phyloP scores from a whole-genome alignment of 1,139 yeast species.

The Blastobotrys buckinghamii region DNA sequence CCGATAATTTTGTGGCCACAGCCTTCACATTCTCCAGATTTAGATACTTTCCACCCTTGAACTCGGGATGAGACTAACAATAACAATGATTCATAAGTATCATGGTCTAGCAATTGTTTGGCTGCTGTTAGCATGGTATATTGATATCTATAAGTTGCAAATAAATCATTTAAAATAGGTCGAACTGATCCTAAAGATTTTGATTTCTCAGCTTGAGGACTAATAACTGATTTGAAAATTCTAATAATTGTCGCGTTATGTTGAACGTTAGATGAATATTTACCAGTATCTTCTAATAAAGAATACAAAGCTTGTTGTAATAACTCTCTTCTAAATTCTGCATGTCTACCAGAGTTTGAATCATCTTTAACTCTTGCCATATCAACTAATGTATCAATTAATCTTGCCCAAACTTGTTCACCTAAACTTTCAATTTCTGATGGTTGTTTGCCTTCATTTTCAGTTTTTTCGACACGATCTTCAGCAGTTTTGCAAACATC shows the following conservation, averaged over 20 bases:
- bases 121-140: conserved; percentile 51
- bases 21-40: conserved; percentile 53
- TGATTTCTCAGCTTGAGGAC: conserved; percentile 20
- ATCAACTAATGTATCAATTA: conserved; percentile 28
- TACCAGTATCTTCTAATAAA: conserved; percentile 22
- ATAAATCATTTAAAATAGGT: conserved; percentile 54
- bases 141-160: conserved; percentile 61
- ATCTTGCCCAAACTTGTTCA: conserved; percentile 28
- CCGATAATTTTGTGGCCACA: conserved; percentile 71
- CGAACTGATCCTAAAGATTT: conserved; percentile 41
- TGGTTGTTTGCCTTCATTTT: conserved; percentile 4
- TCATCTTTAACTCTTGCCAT: conserved; percentile 15
- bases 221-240: conserved; percentile 25
- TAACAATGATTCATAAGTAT: conserved; percentile 44
- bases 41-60: conserved; percentile 56
- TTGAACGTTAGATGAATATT: conserved; percentile 4
- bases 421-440: conserved; percentile 13
- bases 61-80: conserved; percentile 38
- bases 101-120: conserved; percentile 48
- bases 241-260: conserved; percentile 23
- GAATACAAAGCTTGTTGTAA: conserved; percentile 23
- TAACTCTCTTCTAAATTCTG: conserved; percentile 17
- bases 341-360: conserved; percentile 1
- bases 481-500: conserved; percentile 24
- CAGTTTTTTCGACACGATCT: conserved; percentile 10